Evolutionary conservation across 495 filamentous ascomycete species (phyloP).

Genomic region (Penicillium bovifimosum): DNA sequence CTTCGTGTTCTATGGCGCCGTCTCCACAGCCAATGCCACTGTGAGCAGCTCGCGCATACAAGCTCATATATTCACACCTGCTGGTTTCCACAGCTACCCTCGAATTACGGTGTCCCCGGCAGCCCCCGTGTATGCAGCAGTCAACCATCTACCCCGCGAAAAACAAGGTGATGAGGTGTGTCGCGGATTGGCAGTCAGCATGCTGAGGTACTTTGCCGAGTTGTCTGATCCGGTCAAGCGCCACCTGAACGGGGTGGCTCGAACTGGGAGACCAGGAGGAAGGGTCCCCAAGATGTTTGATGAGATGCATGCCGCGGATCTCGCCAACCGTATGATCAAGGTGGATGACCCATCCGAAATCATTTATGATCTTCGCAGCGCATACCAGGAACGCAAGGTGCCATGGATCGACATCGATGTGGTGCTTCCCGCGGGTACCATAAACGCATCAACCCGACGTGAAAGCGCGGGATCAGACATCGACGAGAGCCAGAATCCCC

Average conservation of each 20-base stretch:
- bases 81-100: slow-evolving; percentile 80
- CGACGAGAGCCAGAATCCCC: slow-evolving; percentile 54
- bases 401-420: slow-evolving; percentile 86
- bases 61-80: slow-evolving; percentile 82
- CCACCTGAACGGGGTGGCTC: slow-evolving; percentile 36
- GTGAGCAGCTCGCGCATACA: slow-evolving; percentile 87
- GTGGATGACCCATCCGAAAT: slow-evolving; percentile 69
- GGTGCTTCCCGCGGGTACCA: slow-evolving; percentile 69
- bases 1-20: slow-evolving; percentile 79
- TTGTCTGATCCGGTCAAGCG: slow-evolving; percentile 71
- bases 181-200: slow-evolving; percentile 81
- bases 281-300: slow-evolving; percentile 65
- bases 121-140: slow-evolving; percentile 89
- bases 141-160: slow-evolving; percentile 85
- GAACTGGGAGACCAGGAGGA: slow-evolving; percentile 26
- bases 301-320: slow-evolving; percentile 85
- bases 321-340: slow-evolving; percentile 75
- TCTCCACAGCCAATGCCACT: slow-evolving; percentile 76
- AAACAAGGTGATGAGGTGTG: slow-evolving; percentile 89
- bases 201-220: slow-evolving; percentile 90
- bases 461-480: slow-evolving; percentile 38
- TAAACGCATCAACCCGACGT: slow-evolving; percentile 40
- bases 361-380: slow-evolving; percentile 61
- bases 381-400: slow-evolving; percentile 70
- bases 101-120: slow-evolving; percentile 88